Evolutionary conservation across 192 early-diverging fungal genomes (phyloP).

Genomic region (Umbelopsis isabellina): DNA sequence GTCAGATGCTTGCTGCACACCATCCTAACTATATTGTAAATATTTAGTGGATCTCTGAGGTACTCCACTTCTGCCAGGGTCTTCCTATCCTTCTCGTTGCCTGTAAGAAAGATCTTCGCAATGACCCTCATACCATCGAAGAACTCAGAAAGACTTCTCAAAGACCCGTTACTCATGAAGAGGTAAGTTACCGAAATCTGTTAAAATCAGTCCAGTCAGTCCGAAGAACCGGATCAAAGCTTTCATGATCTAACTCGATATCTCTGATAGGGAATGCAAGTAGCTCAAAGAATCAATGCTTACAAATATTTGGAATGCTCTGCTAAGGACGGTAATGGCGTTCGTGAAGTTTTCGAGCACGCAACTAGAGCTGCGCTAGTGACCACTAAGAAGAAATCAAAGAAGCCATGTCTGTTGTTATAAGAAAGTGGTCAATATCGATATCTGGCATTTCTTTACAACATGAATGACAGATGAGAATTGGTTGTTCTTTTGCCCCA

Average conservation of each 20-base stretch:
- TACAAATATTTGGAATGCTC: conserved; percentile 87
- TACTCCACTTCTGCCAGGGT: conserved; percentile 81
- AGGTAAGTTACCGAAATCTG: conserved; percentile 47
- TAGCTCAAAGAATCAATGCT: conserved; percentile 79
- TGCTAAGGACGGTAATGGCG: conserved; percentile 77
- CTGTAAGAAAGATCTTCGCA: conserved; percentile 88
- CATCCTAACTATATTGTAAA: neutral
- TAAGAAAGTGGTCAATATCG: too few species aligned
- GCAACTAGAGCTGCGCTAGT: conserved; percentile 81
- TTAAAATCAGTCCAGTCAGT: too few species aligned
- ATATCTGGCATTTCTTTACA: too few species aligned
- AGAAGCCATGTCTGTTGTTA: neutral
- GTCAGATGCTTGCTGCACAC: neutral
- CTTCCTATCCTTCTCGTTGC: conserved; percentile 87
- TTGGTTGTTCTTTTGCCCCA: too few species aligned
- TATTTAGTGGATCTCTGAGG: conserved; percentile 86
- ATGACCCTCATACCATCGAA: conserved; percentile 76
- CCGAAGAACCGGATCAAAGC: neutral
- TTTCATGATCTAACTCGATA: neutral
- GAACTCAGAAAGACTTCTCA: conserved; percentile 76
- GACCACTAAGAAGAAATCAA: conserved; percentile 25
- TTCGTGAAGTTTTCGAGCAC: conserved; percentile 85
- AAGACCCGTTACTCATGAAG: conserved; percentile 72
- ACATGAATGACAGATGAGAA: too few species aligned
- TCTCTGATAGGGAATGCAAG: conserved; percentile 59